A percentile compares a stretch with the other conserved stretches of the same genome.
phyloP scores from a whole-genome alignment of 345 rosid genomes.

The Hibiscus mutabilis region DNA sequence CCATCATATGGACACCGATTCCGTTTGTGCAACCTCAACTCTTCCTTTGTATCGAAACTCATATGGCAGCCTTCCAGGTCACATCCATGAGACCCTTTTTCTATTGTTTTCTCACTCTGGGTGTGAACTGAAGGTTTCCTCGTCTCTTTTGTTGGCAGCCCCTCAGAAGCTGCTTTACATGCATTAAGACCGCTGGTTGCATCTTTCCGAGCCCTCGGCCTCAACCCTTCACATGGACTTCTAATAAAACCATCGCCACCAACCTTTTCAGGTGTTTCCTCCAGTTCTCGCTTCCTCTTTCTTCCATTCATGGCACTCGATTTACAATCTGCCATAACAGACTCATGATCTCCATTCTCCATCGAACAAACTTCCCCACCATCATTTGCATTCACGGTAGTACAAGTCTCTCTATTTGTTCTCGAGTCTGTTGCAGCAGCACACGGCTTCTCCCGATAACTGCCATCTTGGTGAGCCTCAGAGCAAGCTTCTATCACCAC shows the following conservation, averaged over 20 bases:
- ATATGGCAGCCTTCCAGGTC: constrained; percentile 75
- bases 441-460: constrained; percentile 18
- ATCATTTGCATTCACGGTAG: constrained; percentile 15
- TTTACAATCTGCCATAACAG: constrained; percentile 15
- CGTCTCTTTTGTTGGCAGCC: constrained; percentile 27
- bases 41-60: constrained; percentile 69
- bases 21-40: constrained; percentile 59
- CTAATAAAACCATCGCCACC: constrained; percentile 41
- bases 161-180: constrained; percentile 25
- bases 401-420: constrained; percentile 27
- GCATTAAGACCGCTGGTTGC: constrained; percentile 13
- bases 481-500: constrained; percentile 20
- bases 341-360: constrained; percentile 14
- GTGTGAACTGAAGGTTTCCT: constrained; percentile 26
- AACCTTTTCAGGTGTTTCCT: constrained; percentile 27
- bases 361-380: constrained; percentile 22
- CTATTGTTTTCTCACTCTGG: constrained; percentile 26
- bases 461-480: constrained; percentile 18
- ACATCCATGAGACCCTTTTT: constrained; percentile 43
- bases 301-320: constrained; percentile 24
- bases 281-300: constrained; percentile 50
- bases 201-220: constrained; percentile 58
- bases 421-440: constrained; percentile 19
- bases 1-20: constrained; percentile 75
- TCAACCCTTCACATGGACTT: constrained; percentile 98